phyloP scores from a whole-genome alignment of 257 asterid species.

The Euphrasia confusa region DNA sequence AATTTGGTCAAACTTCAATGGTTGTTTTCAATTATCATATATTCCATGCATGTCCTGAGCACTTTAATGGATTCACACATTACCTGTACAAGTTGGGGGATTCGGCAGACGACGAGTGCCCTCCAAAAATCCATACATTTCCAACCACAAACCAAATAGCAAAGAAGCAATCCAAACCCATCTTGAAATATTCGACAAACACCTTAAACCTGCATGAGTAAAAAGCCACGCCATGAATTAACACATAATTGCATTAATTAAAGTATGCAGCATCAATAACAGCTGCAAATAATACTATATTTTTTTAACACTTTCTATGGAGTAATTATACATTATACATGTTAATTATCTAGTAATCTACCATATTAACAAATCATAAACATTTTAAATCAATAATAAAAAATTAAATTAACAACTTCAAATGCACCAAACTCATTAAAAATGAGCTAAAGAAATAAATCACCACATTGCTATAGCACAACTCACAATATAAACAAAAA shows the following conservation, averaged over 20 bases:
- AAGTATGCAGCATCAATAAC: neutral
- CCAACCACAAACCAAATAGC: slow-evolving; percentile 99
- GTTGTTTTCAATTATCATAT: neutral
- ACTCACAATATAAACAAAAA: neutral
- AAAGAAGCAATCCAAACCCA: slow-evolving; percentile 95
- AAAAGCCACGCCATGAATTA: slow-evolving; percentile 16
- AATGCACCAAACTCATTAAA: slow-evolving; percentile 1
- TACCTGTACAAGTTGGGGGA: slow-evolving; percentile 96
- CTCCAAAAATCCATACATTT: slow-evolving; percentile 94
- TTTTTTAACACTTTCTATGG: neutral
- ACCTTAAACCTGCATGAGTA: slow-evolving; percentile 61
- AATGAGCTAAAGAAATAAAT: slow-evolving; percentile 9
- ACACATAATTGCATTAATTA: neutral
- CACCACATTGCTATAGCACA: neutral
- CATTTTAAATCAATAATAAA: neutral
- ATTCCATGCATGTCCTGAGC: neutral
- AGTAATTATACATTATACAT: too few relatives aligned
- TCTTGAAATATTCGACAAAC: slow-evolving; percentile 76
- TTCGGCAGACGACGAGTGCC: slow-evolving; percentile 72
- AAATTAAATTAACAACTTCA: slow-evolving; percentile 5
- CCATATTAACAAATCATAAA: neutral
- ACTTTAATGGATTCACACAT: neutral
- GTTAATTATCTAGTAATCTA: neutral
- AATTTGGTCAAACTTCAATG: neutral
- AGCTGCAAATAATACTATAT: neutral